Evolutionary conservation across 306 rosid genomes (phyloP).

Genomic region (Betula pendula): DNA sequence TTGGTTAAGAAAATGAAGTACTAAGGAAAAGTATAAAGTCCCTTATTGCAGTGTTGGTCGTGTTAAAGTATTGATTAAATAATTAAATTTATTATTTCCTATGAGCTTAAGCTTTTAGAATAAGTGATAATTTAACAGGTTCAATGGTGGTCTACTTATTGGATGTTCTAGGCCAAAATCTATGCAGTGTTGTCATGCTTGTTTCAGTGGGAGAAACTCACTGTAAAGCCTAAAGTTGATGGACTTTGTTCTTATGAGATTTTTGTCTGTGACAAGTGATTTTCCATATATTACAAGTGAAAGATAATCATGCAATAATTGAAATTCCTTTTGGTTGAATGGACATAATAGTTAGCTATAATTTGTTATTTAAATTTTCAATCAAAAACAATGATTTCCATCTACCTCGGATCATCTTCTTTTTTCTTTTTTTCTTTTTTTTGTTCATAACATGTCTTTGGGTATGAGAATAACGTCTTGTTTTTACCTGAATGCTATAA

Average conservation of each 20-base stretch:
- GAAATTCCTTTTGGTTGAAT: not conserved
- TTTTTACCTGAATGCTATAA: conserved; percentile 88
- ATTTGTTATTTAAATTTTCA: too few relatives aligned
- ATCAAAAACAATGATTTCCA: too few relatives aligned
- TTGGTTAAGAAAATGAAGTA: not conserved
- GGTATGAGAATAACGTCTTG: not conserved
- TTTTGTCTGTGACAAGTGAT: not conserved
- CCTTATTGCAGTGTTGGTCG: not conserved
- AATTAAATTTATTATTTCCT: too few relatives aligned
- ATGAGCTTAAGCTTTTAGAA: too few relatives aligned
- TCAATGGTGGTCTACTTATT: not conserved
- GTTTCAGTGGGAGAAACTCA: not conserved
- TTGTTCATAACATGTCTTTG: too few relatives aligned
- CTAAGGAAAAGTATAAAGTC: not conserved
- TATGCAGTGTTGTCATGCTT: not conserved
- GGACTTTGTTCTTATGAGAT: not conserved
- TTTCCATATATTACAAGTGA: not conserved
- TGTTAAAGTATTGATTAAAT: too few relatives aligned
- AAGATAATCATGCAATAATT: not conserved
- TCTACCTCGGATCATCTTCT: too few relatives aligned
- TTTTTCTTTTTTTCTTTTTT: too few relatives aligned
- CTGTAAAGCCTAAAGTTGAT: not conserved
- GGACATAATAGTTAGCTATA: too few relatives aligned
- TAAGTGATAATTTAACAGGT: too few relatives aligned
- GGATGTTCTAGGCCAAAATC: not conserved